phyloP scores from a whole-genome alignment of 306 rosid species.

The Albizia julibrissin region DNA sequence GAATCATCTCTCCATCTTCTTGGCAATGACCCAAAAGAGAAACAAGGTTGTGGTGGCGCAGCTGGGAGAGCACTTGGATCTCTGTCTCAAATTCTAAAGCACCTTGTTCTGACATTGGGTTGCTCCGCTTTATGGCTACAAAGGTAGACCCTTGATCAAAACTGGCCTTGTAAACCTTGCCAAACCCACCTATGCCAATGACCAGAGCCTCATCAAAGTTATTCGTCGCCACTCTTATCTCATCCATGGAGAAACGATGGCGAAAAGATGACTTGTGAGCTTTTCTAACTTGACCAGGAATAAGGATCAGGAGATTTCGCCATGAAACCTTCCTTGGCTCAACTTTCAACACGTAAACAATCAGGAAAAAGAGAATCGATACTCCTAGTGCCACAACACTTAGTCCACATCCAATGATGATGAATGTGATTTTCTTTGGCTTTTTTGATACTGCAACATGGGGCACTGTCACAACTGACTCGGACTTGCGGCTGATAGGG shows the following conservation, averaged over 20 bases:
- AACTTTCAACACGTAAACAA: constrained; percentile 10
- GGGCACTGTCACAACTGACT: not conserved
- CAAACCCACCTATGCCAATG: constrained; percentile 41
- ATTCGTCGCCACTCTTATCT: constrained; percentile 40
- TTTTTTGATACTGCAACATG: not conserved
- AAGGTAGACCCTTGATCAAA: constrained; percentile 26
- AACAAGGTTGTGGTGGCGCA: constrained; percentile 39
- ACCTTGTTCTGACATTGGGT: constrained; percentile 48
- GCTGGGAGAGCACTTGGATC: constrained; percentile 38
- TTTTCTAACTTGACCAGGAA: not conserved
- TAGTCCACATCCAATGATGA: constrained; percentile 20
- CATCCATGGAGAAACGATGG: constrained; percentile 20
- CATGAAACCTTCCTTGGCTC: constrained; percentile 17
- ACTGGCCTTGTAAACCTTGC: constrained; percentile 41
- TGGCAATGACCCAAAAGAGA: constrained; percentile 45
- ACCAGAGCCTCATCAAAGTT: constrained; percentile 35
- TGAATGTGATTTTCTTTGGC: not conserved
- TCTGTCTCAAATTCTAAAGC: constrained; percentile 40
- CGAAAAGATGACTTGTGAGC: constrained; percentile 4
- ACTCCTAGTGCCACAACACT: not conserved
- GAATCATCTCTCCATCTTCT: constrained; percentile 53
- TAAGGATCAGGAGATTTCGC: not conserved
- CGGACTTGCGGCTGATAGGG: not conserved
- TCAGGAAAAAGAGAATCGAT: constrained; percentile 23
- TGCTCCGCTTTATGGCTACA: constrained; percentile 40